These are phyloP conservation scores for Colletotrichum gloeosporioides DNA, from an alignment of 2,329 filamentous ascomycete genomes.

Conservation along the genomic window DNA sequence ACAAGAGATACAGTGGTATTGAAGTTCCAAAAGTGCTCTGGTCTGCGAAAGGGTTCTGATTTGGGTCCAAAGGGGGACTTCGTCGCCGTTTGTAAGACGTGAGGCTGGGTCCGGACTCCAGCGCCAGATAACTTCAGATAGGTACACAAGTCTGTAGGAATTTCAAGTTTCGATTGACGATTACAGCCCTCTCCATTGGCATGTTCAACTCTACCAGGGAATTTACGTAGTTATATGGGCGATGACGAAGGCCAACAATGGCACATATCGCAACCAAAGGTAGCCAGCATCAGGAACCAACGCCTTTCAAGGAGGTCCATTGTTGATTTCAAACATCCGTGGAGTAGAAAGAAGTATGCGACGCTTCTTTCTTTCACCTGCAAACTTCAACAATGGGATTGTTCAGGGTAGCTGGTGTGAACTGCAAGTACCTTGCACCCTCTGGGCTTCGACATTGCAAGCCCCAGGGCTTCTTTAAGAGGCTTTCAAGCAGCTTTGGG, in stretches of 20 bases:
- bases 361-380: background rate
- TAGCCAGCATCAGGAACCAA: background rate
- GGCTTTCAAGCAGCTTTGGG: background rate
- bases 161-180: background rate
- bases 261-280: background rate
- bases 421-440: background rate
- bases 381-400: background rate
- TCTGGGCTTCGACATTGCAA: background rate
- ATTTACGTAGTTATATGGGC: background rate
- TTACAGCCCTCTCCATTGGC: accelerated
- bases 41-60: background rate
- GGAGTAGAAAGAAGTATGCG: accelerated
- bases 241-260: background rate
- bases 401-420: background rate
- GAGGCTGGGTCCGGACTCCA: background rate
- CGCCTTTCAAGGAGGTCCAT: background rate
- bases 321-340: background rate
- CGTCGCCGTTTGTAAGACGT: background rate
- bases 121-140: background rate
- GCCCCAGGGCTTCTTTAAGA: accelerated
- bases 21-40: background rate
- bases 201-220: background rate
- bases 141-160: background rate
- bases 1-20: background rate
- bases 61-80: accelerated